These are phyloP conservation scores for Erysimum pusillum DNA, from an alignment of 441 rosid species.

Conservation along the genomic window DNA sequence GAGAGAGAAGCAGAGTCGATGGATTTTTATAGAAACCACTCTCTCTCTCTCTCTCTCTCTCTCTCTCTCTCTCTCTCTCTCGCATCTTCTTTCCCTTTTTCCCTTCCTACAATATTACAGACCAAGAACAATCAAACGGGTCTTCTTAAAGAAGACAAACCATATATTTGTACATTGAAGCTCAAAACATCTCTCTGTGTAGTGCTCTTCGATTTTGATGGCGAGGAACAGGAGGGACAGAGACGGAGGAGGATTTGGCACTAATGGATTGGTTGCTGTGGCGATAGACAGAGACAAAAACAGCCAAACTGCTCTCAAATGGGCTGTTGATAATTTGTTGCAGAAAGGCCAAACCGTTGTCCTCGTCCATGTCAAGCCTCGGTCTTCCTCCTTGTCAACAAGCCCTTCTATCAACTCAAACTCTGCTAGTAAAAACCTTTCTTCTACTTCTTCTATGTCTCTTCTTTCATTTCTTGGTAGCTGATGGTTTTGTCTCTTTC, in stretches of 20 bases:
- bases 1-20: slow-evolving; percentile 32
- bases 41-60: slow-evolving; percentile 14
- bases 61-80: slow-evolving; percentile 3
- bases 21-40: slow-evolving; percentile 40
- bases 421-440: slow-evolving; percentile 49
- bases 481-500: slow-evolving; percentile 40
- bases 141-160: slow-evolving; percentile 5
- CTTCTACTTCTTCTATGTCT: slow-evolving; percentile 9
- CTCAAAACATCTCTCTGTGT: slow-evolving; percentile 12
- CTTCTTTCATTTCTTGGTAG: slow-evolving; percentile 21
- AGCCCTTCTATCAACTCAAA: slow-evolving; percentile 39
- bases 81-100: slow-evolving; percentile 7
- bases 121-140: slow-evolving; percentile 21
- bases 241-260: slow-evolving; percentile 41
- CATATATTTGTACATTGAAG: slow-evolving; percentile 13
- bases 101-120: neutral
- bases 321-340: slow-evolving; percentile 81
- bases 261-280: slow-evolving; percentile 69
- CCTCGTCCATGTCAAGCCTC: slow-evolving; percentile 79
- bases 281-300: slow-evolving; percentile 83
- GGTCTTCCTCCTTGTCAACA: slow-evolving; percentile 42
- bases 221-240: slow-evolving; percentile 50
- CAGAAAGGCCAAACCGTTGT: slow-evolving; percentile 71
- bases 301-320: slow-evolving; percentile 79
- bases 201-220: slow-evolving; percentile 19